phyloP scores from a whole-genome alignment of 805 yeast genomes.

The Ogataea salicorniae region DNA sequence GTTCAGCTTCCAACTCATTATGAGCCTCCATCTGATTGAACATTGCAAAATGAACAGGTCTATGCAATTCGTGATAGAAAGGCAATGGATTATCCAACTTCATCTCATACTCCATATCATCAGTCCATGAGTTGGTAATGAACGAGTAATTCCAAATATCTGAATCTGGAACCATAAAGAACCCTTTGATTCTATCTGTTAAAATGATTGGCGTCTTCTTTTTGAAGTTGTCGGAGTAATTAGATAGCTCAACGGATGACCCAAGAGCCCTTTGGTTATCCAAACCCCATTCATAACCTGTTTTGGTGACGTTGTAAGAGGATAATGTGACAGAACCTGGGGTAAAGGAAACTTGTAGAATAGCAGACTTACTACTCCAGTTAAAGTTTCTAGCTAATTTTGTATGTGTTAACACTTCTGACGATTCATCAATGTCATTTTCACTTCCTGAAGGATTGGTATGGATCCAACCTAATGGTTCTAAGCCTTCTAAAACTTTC shows the following conservation, averaged over 20 bases:
- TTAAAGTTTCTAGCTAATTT: conserved; percentile 31
- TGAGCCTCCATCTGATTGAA: conserved; percentile 62
- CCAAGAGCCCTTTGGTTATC: conserved; percentile 52
- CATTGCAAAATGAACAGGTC: conserved; percentile 80
- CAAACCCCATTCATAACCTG: conserved; percentile 77
- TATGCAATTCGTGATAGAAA: conserved; percentile 80
- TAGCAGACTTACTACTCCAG: conserved; percentile 44
- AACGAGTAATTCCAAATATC: conserved; percentile 90
- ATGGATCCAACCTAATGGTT: conserved; percentile 92
- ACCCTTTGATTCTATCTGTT: conserved; percentile 73
- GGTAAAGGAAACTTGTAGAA: conserved; percentile 64
- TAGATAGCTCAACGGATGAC: conserved; percentile 61
- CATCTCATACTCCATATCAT: conserved; percentile 52
- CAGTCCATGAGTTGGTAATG: conserved; percentile 77
- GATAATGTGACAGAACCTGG: conserved; percentile 82
- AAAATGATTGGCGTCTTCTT: conserved; percentile 62
- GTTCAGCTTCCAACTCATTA: conserved; percentile 55
- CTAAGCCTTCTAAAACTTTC: conserved; percentile 48
- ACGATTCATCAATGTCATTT: conserved; percentile 52
- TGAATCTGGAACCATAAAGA: conserved; percentile 78
- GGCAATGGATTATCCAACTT: conserved; percentile 76
- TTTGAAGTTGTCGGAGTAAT: conserved; percentile 58
- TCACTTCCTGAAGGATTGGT: conserved; percentile 64
- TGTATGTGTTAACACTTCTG: conserved; percentile 63
- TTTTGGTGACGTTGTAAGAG: conserved; percentile 54